Base-by-base conservation (phyloP, 768 basidiomycete genomes). In the Lenzites betulinus region DNA sequence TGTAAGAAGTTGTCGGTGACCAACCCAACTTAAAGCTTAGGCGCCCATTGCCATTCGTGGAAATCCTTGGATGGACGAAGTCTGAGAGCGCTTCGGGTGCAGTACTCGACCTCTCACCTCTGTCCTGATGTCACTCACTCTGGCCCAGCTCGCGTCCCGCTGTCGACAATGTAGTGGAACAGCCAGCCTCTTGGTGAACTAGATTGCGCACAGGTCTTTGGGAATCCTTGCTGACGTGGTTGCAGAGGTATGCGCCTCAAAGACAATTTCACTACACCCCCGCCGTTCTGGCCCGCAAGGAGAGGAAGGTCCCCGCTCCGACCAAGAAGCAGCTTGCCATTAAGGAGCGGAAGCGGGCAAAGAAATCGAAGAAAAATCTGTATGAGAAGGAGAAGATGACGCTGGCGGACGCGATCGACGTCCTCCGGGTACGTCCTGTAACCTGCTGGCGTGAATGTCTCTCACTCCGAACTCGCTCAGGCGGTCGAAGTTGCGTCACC, bases 401-500 rank as follows among this genome's bases (percentile, higher is more conserved):
- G 8, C 78, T 93, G 42, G 60, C 73, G 20, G 83, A 88, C 44
- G 91, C 91, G 38, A 82, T 93, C 64, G 73, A 80, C 18, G 86
- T 91, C 39, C 77, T 93, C 62, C 86, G 89, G 59, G 89, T 90
- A 69, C 62, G 87, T 46, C 46, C 30, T 35, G 3, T 54, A 13
- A 3, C n/a, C 62, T 52, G 15, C 18, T 51, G 20, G 62, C 7
- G 42, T 43, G 11, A 16, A 26, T 63, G 56, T 36, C 63, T 35
- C 11, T 30, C 13, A 30, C 8, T 0, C 16, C 16, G 33, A 25
- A 26, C 38, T 2, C 9, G 18, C 43, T 13, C 64, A 97, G 95
- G 86, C 95, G 15, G 86, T 94, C 8, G 92, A 95, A 72, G 88
- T 95, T 50, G 80, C 88, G 7, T 84, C 83, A 51, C 89, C 93